These are phyloP conservation scores for Emergomyces pasteurianus DNA, from an alignment of 2,329 filamentous ascomycete species.

Conservation along the genomic window DNA sequence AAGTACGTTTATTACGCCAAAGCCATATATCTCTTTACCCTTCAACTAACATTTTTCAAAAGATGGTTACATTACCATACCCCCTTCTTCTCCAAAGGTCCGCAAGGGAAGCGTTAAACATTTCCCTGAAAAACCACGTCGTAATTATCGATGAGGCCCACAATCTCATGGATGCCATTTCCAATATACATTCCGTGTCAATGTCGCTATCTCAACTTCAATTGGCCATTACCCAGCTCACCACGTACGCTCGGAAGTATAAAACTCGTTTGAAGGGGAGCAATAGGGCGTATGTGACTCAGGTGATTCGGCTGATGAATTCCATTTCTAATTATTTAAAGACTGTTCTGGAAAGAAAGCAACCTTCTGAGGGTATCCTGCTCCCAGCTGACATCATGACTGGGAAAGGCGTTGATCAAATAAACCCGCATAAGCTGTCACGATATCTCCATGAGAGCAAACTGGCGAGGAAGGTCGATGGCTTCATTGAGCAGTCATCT, in stretches of 20 bases:
- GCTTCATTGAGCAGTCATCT: conserved; percentile 57
- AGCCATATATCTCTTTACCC: background rate
- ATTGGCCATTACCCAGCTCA: conserved; percentile 61
- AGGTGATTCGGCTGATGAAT: conserved; percentile 72
- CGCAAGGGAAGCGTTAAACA: conserved; percentile 73
- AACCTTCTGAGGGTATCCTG: conserved; percentile 53
- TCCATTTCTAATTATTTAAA: conserved; percentile 62
- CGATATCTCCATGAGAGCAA: conserved; percentile 86
- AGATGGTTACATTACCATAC: conserved; percentile 85
- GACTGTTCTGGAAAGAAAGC: conserved; percentile 27
- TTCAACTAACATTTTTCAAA: conserved; percentile 5
- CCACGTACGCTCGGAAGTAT: conserved; percentile 74
- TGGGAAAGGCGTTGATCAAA: conserved; percentile 82
- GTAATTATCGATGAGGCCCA: conserved; percentile 97
- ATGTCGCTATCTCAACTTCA: conserved; percentile 62
- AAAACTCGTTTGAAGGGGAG: conserved; percentile 79
- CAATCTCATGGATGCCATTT: conserved; percentile 91
- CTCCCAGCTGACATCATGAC: conserved; percentile 61
- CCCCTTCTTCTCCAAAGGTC: conserved; percentile 77
- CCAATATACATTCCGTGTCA: conserved; percentile 71
- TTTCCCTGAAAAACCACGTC: conserved; percentile 76
- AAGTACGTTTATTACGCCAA: conserved; percentile 35
- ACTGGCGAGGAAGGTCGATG: conserved; percentile 85
- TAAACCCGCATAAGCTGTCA: conserved; percentile 83
- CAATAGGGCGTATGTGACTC: conserved; percentile 82